These are phyloP conservation scores for Exophiala xenobiotica DNA, from an alignment of 2,329 filamentous ascomycete species.

Conservation along the genomic window DNA sequence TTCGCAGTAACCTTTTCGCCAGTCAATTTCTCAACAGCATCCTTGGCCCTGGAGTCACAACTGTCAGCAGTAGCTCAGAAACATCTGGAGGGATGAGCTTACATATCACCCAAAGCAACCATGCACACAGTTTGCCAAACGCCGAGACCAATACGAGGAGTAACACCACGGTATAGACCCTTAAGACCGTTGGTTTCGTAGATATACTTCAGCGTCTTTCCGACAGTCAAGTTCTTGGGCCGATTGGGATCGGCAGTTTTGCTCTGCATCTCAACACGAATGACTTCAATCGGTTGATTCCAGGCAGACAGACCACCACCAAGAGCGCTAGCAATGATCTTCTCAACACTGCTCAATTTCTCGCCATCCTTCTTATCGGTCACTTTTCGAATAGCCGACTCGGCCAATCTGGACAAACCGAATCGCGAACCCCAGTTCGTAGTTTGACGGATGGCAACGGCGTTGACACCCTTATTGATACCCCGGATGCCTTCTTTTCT, in stretches of 20 bases:
- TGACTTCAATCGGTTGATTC: constrained; percentile 99
- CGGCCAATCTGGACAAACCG: constrained; percentile 86
- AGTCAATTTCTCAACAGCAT: constrained; percentile 64
- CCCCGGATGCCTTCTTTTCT: constrained; percentile 87
- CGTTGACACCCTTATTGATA: constrained; percentile 99
- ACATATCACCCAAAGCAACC: constrained; percentile 98
- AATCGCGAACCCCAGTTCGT: constrained; percentile 99
- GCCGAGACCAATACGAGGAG: constrained; percentile 88
- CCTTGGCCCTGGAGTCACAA: constrained; percentile 56
- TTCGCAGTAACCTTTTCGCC: constrained; percentile 64
- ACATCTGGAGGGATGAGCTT: constrained; percentile 46
- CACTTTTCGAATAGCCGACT: constrained; percentile 76
- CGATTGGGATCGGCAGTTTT: constrained; percentile 97
- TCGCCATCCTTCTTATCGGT: constrained; percentile 78
- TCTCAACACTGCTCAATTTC: constrained; percentile 77
- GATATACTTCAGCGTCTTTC: constrained; percentile 79
- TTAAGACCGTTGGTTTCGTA: constrained; percentile 83
- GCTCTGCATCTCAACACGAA: constrained; percentile 99
- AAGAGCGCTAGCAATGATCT: constrained; percentile 80
- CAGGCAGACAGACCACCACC: constrained; percentile 95
- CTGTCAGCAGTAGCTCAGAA: constrained; percentile 23
- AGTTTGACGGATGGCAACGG: constrained; percentile 97
- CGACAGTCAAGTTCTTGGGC: constrained; percentile 98
- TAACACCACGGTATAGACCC: constrained; percentile 93
- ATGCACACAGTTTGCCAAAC: constrained; percentile 99